Evolutionary conservation across 139 green algal genomes (phyloP), one percentile per base, ranked within the genome.

Genomic region (Edaphochlamys debaryana): DNA sequence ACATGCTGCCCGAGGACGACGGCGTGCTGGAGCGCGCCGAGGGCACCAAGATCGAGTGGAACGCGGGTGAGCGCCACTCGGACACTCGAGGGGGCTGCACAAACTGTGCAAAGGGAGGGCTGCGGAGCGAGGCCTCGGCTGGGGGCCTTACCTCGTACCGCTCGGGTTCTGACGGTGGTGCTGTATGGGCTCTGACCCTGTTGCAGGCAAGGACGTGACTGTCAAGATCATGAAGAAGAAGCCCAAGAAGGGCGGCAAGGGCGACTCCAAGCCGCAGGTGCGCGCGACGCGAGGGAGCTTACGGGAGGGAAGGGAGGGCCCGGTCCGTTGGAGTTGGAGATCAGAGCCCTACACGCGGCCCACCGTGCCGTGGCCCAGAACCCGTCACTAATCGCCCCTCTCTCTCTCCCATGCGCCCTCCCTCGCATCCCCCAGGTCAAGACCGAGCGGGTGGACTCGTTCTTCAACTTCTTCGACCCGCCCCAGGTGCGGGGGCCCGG

Each of bases 191-290:
- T n/a, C n/a, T n/a, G n/a, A n/a, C n/a, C n/a, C n/a, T n/a, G n/a
- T n/a, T 22, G 37, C 69, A 90, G 86, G 87, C 81, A 98, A 98
- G 88, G 93, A 98, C 86, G 87, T 97, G 37, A 98, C 94, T 0
- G 90, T 98, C 69, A 99, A 98, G 90, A 87, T 98, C 45, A 89
- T 99, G 93, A 97, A 98, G 91, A 99, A 99, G 94, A 99, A 99
- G 92, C 89, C 94, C 34, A 97, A 98, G 91, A 95, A 95, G 85
- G 94, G 94, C 52, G 86, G 87, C 71, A 92, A 91, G 85, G 84
- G 72, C 9, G 85, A 88, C 66, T 85, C 83, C 79, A 97, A 97
- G 90, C 92, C 93, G 13, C 89, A 95, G 67, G 97, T 94, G 63
- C 6, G 56, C n/a, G n/a, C n/a, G n/a, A n/a, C n/a, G n/a, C n/a